Conservation (phyloP, 2,329 filamentous ascomycete species). For the Calonectria pteridis region DNA sequence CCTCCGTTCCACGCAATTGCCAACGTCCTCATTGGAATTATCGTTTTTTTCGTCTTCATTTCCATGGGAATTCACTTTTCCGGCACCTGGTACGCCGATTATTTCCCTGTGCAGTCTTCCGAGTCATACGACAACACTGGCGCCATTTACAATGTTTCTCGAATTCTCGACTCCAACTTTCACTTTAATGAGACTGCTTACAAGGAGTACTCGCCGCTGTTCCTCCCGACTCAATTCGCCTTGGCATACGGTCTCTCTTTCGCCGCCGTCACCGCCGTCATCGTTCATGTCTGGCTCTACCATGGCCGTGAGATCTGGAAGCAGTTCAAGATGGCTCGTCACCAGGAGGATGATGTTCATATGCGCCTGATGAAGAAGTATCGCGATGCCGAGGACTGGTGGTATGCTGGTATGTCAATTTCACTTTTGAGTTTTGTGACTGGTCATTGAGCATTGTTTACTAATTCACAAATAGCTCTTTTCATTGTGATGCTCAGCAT, state of each 20-base stretch:
- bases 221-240: conserved; percentile 72
- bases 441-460: background rate
- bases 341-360: conserved; percentile 70
- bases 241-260: conserved; percentile 74
- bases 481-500: conserved; percentile 66
- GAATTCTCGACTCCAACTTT: conserved; percentile 68
- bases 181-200: conserved; percentile 73
- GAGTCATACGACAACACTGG: conserved; percentile 76
- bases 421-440: conserved; percentile 47
- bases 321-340: conserved; percentile 66
- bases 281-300: conserved; percentile 68
- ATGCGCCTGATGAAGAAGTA: conserved; percentile 74
- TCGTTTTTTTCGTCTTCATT: conserved; percentile 67
- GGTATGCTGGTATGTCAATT: conserved; percentile 64
- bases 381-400: conserved; percentile 70
- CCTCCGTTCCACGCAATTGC: conserved; percentile 67
- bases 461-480: conserved; percentile 50
- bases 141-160: conserved; percentile 68
- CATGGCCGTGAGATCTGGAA: conserved; percentile 67
- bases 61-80: conserved; percentile 71
- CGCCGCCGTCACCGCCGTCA: conserved; percentile 73
- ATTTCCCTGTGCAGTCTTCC: conserved; percentile 71
- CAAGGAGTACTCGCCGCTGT: conserved; percentile 74
- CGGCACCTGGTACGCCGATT: conserved; percentile 69
- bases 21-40: conserved; percentile 65